These are phyloP conservation scores for Paraleonurus japonicus DNA, from an alignment of 257 asterid species.

Conservation along the genomic window DNA sequence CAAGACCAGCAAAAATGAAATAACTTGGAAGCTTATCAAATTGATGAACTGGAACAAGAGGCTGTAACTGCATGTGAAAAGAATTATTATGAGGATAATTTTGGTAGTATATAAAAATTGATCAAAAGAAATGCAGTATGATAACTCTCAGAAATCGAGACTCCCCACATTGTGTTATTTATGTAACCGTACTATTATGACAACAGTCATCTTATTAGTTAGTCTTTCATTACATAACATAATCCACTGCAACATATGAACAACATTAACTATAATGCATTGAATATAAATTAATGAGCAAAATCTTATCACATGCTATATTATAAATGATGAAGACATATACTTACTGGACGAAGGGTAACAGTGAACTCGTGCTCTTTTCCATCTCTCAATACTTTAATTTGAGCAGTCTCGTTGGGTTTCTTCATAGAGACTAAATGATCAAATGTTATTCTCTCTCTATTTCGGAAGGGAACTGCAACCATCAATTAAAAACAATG, in stretches of 20 bases:
- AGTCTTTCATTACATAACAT: not conserved
- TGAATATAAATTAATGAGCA: conserved; percentile 13
- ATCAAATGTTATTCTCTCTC: conserved; percentile 94
- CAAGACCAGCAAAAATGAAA: conserved; percentile 92
- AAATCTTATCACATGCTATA: not conserved
- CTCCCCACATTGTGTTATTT: not conserved
- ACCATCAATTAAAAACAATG: conserved; percentile 22
- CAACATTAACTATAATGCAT: not conserved
- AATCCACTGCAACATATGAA: not conserved
- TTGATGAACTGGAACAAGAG: conserved; percentile 95
- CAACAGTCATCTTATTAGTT: not conserved
- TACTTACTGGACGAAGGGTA: conserved; percentile 83
- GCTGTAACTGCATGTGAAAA: conserved; percentile 60
- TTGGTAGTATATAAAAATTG: not conserved
- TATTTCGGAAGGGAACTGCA: conserved; percentile 87
- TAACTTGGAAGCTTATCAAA: conserved; percentile 94
- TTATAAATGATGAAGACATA: not conserved
- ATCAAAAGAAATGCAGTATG: not conserved
- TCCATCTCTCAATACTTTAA: conserved; percentile 76
- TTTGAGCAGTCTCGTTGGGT: conserved; percentile 79
- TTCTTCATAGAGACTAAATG: conserved; percentile 99
- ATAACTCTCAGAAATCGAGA: not conserved
- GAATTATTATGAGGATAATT: not conserved
- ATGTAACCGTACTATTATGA: not conserved
- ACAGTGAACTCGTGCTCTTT: conserved; percentile 63